These are phyloP conservation scores for Nemania sp. DNA, from an alignment of 2,329 filamentous ascomycete genomes.

Conservation along the genomic window DNA sequence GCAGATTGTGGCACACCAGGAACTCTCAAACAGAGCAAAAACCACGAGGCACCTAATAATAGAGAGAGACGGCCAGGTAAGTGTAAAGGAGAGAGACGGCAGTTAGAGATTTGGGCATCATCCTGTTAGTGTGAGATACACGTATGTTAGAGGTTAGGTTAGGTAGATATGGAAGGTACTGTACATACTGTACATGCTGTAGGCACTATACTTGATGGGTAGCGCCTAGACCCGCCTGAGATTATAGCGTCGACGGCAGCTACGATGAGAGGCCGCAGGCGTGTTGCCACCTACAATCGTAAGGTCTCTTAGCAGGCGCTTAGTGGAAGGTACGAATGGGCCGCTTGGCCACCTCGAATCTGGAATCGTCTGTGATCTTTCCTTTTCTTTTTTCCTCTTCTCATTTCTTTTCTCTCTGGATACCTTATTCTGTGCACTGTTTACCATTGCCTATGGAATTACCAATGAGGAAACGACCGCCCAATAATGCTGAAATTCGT, in stretches of 20 bases:
- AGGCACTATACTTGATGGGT: not conserved
- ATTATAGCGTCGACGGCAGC: not conserved
- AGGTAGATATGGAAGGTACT: not conserved
- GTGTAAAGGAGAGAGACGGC: not conserved
- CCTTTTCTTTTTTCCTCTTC: not conserved
- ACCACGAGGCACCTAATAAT: not conserved
- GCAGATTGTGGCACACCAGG: conserved; percentile 7
- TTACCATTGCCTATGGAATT: conserved; percentile 9
- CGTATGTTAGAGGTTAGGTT: conserved; percentile 4
- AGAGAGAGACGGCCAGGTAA: no score
- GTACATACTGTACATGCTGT: not conserved
- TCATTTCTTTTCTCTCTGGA: not conserved
- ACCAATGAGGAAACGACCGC: conserved; percentile 4
- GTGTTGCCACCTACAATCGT: not conserved
- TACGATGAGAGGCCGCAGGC: not conserved
- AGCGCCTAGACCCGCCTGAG: not conserved
- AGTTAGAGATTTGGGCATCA: not conserved
- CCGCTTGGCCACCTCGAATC: not conserved
- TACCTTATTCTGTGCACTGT: not conserved
- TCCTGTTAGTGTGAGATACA: conserved; percentile 8
- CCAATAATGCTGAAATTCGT: not conserved
- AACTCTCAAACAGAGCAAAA: not conserved
- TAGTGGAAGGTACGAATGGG: no score
- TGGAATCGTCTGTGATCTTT: not conserved
- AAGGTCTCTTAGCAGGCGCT: not conserved